Evolutionary conservation across 2,329 filamentous ascomycete species (phyloP).

Genomic region (Neofusicoccum ribis): DNA sequence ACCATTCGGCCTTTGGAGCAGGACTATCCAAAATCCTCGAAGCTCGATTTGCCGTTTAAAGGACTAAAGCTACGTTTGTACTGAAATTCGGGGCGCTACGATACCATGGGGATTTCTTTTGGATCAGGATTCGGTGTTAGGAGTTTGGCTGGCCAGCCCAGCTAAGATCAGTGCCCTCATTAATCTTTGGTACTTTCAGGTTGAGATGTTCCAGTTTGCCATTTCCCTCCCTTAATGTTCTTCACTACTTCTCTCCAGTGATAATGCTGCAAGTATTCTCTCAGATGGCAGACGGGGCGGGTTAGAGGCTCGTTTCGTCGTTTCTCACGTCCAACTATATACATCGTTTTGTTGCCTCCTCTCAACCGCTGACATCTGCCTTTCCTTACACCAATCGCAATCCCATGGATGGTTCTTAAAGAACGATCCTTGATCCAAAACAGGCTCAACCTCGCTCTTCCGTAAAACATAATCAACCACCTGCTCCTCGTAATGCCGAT

Average conservation of each 20-base stretch:
- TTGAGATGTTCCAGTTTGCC: no score
- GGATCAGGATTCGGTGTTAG: background rate
- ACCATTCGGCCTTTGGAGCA: background rate
- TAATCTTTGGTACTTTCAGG: no score
- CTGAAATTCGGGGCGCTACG: background rate
- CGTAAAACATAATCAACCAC: background rate
- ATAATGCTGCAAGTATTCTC: no score
- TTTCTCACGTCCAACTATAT: background rate
- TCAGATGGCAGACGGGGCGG: no score
- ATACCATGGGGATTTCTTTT: background rate
- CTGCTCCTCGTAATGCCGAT: background rate
- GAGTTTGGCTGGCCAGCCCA: background rate
- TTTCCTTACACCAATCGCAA: background rate
- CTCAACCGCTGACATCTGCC: background rate
- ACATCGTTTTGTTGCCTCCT: no score
- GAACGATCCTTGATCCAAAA: background rate
- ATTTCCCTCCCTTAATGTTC: no score
- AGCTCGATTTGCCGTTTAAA: no score
- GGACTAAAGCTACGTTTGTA: no score
- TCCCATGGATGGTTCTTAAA: background rate
- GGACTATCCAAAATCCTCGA: no score
- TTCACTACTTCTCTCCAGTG: no score
- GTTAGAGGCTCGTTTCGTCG: no score
- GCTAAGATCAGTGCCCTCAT: no score
- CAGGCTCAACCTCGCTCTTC: background rate